Evolutionary conservation across 305 asterid species (phyloP).

Genomic region (Plantago coronopus): DNA sequence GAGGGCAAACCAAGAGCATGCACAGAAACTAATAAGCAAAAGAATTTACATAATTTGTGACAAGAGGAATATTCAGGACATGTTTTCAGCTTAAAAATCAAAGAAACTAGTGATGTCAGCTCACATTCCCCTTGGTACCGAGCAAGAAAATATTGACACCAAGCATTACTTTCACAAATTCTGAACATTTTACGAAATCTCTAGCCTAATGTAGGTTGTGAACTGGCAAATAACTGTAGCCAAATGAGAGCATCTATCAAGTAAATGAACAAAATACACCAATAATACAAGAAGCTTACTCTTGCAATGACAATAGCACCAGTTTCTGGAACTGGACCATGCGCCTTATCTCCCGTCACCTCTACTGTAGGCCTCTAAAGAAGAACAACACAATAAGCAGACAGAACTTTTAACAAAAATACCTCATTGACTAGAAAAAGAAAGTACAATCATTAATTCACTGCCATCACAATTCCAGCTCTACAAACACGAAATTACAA

Average conservation of each 20-base stretch:
- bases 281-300: constrained; percentile 33
- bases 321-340: constrained; percentile 92
- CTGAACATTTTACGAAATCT: too few relatives aligned
- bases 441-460: background rate
- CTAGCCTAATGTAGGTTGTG: background rate
- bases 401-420: background rate
- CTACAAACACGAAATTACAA: background rate
- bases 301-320: constrained; percentile 76
- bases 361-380: constrained; percentile 62
- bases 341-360: constrained; percentile 87
- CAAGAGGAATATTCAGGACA: too few relatives aligned
- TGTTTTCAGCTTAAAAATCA: too few relatives aligned
- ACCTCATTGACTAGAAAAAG: background rate
- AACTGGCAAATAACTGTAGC: background rate
- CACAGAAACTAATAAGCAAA: too few relatives aligned
- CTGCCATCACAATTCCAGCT: background rate
- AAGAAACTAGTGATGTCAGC: too few relatives aligned
- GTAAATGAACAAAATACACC: background rate
- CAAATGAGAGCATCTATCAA: too few relatives aligned
- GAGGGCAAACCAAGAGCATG: background rate
- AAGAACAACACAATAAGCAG: constrained; percentile 4
- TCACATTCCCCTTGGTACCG: too few relatives aligned
- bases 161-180: too few relatives aligned
- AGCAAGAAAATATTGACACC: too few relatives aligned
- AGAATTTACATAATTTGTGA: too few relatives aligned